These are phyloP conservation scores for Typha latifolia DNA, from an alignment of 176 grass and related monocot species.

Conservation along the genomic window DNA sequence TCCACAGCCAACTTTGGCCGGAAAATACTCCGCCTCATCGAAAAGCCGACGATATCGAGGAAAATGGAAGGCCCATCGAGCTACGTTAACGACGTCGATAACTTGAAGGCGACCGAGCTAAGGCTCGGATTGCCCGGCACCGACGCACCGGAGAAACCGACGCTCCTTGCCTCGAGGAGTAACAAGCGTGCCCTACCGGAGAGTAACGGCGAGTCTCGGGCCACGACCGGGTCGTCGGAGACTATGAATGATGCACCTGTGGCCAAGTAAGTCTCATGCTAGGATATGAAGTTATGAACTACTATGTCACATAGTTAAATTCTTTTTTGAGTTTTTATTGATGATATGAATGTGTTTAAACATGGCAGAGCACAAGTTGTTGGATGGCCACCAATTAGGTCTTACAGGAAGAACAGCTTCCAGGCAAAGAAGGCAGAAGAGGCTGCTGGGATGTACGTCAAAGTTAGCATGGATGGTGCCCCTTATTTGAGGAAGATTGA, in stretches of 20 bases:
- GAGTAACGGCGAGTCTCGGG: background rate
- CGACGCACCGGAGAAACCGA: constrained; percentile 5
- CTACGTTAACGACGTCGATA: constrained; percentile 31
- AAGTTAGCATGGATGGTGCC: constrained; percentile 92
- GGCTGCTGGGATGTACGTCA: constrained; percentile 42
- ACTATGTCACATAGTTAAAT: background rate
- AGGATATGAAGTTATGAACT: constrained; percentile 2
- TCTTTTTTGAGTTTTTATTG: background rate
- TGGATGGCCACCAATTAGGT: constrained; percentile 80
- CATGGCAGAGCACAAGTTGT: constrained; percentile 73
- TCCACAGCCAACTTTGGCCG: background rate
- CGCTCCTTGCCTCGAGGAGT: constrained; percentile 17
- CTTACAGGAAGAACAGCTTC: constrained; percentile 89
- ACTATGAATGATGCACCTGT: constrained; percentile 22
- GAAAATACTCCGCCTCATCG: background rate
- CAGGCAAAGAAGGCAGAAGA: constrained; percentile 24
- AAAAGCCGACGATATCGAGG: background rate
- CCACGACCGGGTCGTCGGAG: constrained; percentile 16
- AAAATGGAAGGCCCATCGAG: constrained; percentile 39
- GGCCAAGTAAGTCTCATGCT: constrained; percentile 31
- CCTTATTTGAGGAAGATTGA: constrained; percentile 84
- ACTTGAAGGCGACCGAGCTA: constrained; percentile 79
- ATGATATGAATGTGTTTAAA: background rate
- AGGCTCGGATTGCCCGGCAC: constrained; percentile 81
- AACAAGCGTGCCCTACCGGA: constrained; percentile 40